A percentile compares a stretch with the other conserved stretches of the same genome.
These are phyloP conservation scores for Blumeriella jaapii DNA, from an alignment of 2,329 filamentous ascomycete species.

Conservation along the genomic window DNA sequence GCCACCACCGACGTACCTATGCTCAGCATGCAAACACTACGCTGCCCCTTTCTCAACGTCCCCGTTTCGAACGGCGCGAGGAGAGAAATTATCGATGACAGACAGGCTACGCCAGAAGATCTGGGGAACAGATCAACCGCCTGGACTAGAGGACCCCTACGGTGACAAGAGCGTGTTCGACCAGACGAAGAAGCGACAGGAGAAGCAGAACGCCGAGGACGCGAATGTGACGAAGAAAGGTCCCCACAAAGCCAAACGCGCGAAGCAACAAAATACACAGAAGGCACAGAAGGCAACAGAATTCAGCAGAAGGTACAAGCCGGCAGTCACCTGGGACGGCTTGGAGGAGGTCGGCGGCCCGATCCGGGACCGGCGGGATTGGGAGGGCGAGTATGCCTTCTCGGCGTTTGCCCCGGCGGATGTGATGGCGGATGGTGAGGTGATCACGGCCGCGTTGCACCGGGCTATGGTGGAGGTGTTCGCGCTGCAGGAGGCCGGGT, in stretches of 20 bases:
- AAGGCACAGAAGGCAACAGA: too few species aligned
- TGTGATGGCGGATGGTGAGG: conserved; percentile 27
- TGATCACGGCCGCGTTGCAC: conserved; percentile 35
- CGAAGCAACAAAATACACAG: too few species aligned
- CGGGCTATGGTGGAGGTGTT: conserved; percentile 45
- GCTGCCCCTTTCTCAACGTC: conserved; percentile 24
- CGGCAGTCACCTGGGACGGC: conserved; percentile 38
- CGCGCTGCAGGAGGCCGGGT: conserved; percentile 34
- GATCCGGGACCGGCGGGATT: conserved; percentile 28
- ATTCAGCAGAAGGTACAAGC: conserved; percentile 32
- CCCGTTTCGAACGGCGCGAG: conserved; percentile 10
- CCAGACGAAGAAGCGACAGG: conserved; percentile 11
- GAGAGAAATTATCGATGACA: conserved; percentile 24
- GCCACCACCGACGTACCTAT: conserved; percentile 15
- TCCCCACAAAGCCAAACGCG: not conserved
- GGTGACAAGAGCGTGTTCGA: conserved; percentile 27
- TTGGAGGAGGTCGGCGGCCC: conserved; percentile 42
- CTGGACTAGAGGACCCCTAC: conserved; percentile 37
- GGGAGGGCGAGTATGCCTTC: conserved; percentile 30
- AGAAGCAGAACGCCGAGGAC: conserved; percentile 6
- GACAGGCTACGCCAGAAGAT: conserved; percentile 33
- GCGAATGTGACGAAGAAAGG: conserved; percentile 3
- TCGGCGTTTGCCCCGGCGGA: conserved; percentile 30
- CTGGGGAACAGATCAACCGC: conserved; percentile 39
- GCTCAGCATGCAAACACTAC: conserved; percentile 20